phyloP scores from a whole-genome alignment of 371 early-diverging fungal genomes.

The Circinella umbellata region DNA sequence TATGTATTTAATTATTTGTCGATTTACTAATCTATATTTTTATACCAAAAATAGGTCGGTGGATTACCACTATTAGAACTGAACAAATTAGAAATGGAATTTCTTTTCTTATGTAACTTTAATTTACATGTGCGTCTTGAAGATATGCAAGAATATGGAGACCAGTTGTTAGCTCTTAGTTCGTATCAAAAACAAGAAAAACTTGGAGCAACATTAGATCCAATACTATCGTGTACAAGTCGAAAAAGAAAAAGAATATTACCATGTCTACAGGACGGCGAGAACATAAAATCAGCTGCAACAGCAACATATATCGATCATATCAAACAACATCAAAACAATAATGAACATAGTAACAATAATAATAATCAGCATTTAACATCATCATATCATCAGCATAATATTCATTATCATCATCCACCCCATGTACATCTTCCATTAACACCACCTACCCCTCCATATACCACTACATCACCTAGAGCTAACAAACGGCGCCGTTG shows the following conservation, averaged over 20 bases:
- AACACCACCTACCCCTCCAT: slow-evolving; percentile 5
- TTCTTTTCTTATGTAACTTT: slow-evolving; percentile 85
- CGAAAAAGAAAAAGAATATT: not conserved
- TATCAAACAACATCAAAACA: slow-evolving; percentile 3
- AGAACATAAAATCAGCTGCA: not conserved
- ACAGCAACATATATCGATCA: not conserved
- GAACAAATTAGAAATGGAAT: slow-evolving; percentile 89
- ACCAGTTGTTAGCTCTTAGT: slow-evolving; percentile 39
- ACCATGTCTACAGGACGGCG: not conserved
- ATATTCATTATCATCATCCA: not conserved
- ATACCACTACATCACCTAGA: slow-evolving; percentile 9
- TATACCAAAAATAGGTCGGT: slow-evolving; percentile 65
- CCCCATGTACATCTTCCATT: slow-evolving; percentile 5
- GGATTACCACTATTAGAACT: slow-evolving; percentile 84
- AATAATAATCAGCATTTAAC: not conserved
- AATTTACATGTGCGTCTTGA: slow-evolving; percentile 72
- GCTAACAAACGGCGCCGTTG: slow-evolving; percentile 4
- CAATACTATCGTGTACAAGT: not conserved
- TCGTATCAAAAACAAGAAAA: slow-evolving; percentile 1
- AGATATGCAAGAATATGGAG: slow-evolving; percentile 75
- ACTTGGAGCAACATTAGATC: not conserved
- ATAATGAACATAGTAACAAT: not conserved
- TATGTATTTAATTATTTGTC: no score
- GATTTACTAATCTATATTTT: not conserved
- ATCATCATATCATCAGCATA: not conserved